Base-by-base conservation (phyloP, 495 filamentous ascomycete species). In the Penicillium lagena region DNA sequence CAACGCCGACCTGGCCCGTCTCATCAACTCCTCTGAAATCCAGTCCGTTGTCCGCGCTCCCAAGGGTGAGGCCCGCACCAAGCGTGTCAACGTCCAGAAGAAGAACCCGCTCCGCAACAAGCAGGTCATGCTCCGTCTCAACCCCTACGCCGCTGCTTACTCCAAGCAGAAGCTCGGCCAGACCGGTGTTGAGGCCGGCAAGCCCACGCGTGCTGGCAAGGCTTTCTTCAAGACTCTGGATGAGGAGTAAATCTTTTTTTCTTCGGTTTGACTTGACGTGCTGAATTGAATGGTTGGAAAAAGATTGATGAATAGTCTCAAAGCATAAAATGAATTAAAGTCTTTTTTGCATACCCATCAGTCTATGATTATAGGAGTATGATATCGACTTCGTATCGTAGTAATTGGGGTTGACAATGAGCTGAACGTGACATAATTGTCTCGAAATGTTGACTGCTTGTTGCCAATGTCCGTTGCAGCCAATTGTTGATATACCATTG, bases 61-160 rank as follows among this genome's bases (percentile, higher is more conserved):
- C 59, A 90, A 87, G 79, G 94, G 94, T 54, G 85, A 86, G 56
- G 76, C 89, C 59, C 75, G 80, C 59, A 93, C 89, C 71, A 96
- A 96, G 89, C 87, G 93, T 58, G 73, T 75, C 56, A 67, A 76
- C 60, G 87, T 95, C 46, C 90, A 95, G 81, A 98, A 98, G 90
- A 96, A 96, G 89, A 97, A 98, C 80, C 94, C 93, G 64, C 86
- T 98, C 49, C 78, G 76, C 74, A 98, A 98, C 83, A 94, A 86
- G 80, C 94, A 97, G 78, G 81, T 98, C 47, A 78, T 95, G 71
- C 85, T 96, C 62, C 81, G 93, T 50, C 85, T 97, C 70, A 98
- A 98, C 80, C 93, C 93, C 47, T 98, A 98, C 75, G 90, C 90
- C 46, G 76, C 83, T 56, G 81, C 82, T 35, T 98, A 88, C 75